A percentile compares a stretch with the other conserved stretches of the same genome.
phyloP scores from a whole-genome alignment of 306 rosid genomes.

The Psophocarpus tetragonolobus region DNA sequence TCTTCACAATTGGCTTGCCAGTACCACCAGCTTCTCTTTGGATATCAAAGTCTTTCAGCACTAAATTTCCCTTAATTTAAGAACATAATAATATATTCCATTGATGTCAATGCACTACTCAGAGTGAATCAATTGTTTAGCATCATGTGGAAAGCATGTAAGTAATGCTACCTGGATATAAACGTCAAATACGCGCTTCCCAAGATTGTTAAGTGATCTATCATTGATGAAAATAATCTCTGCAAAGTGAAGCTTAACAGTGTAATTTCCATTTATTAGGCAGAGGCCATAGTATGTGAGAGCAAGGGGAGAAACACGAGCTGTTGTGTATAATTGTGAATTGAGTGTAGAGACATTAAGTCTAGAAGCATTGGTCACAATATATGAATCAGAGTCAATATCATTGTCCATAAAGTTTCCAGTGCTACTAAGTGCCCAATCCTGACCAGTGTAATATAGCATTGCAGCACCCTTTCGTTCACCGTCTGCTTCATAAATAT shows the following conservation, averaged over 20 bases:
- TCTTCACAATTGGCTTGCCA: slow-evolving; percentile 61
- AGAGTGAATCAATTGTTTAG: background rate
- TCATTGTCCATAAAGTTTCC: slow-evolving; percentile 93
- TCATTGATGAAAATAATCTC: slow-evolving; percentile 72
- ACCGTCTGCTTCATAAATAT: slow-evolving; percentile 59
- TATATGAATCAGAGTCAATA: slow-evolving; percentile 67
- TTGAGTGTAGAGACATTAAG: slow-evolving; percentile 49
- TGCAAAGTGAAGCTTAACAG: slow-evolving; percentile 86
- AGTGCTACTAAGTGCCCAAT: slow-evolving; percentile 93
- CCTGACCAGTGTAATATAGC: slow-evolving; percentile 54
- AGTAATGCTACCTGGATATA: slow-evolving; percentile 73
- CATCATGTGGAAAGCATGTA: background rate
- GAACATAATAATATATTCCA: slow-evolving; percentile 30
- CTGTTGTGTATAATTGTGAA: slow-evolving; percentile 67
- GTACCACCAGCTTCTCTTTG: slow-evolving; percentile 79
- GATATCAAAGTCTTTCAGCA: slow-evolving; percentile 78
- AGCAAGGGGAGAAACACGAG: slow-evolving; percentile 82
- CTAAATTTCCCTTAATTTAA: slow-evolving; percentile 64
- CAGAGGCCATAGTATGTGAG: slow-evolving; percentile 93
- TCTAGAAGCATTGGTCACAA: slow-evolving; percentile 59
- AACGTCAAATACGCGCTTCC: slow-evolving; percentile 74
- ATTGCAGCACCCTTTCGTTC: slow-evolving; percentile 79
- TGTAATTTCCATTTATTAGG: slow-evolving; percentile 75
- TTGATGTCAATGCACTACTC: slow-evolving; percentile 31
- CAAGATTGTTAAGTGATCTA: slow-evolving; percentile 62